Base-by-base conservation (phyloP, 2,329 filamentous ascomycete genomes). In the Paecilomyces formosus region DNA sequence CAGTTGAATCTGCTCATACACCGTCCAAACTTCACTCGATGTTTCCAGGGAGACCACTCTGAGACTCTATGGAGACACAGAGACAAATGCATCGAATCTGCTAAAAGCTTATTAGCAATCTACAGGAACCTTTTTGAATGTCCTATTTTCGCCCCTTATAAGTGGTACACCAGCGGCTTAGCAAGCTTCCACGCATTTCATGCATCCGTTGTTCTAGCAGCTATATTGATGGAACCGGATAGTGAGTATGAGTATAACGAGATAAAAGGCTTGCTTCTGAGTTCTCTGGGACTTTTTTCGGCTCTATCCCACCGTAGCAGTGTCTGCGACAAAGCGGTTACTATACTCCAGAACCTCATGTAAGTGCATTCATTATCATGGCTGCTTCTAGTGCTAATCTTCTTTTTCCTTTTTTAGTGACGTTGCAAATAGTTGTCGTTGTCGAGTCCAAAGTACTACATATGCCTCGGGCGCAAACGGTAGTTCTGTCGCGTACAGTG, bases 151-250 rank as follows among this genome's bases (percentile, higher is more conserved):
- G 63, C 66, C 4, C 68, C 70, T 1, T 77, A 75, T 58, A 72
- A 67, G 60, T 77, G 74, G 74, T 77, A 75, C 57, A 73, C 69
- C 26, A 69, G 71, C 28, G 72, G 72, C 2, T 60, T 74, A 2
- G 74, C 73, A 5, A 74, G 72, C 56, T 77, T 76, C 59, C 72
- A 76, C 45, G 72, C 74, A 0, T 76, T 77, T 58, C 73, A 76
- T 52, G 74, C 72, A 1, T 73, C 73, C 5, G 67, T 75, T 0
- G 68, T 72, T 5, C 58, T 74, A 1, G 65, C 67, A 5, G 59
- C 66, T 3, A 65, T 70, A 18, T 59, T 73, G 6, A 64, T 70
- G 55, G 65, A 68, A 30, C 65, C 69, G 0, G 66, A 72, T 21
- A 66, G 59, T 55, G 62, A 65, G 11, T 58, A 61, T 28, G 70